These are phyloP conservation scores for Zymoseptoria pseudotritici DNA, from an alignment of 2,329 filamentous ascomycete genomes.

Conservation along the genomic window DNA sequence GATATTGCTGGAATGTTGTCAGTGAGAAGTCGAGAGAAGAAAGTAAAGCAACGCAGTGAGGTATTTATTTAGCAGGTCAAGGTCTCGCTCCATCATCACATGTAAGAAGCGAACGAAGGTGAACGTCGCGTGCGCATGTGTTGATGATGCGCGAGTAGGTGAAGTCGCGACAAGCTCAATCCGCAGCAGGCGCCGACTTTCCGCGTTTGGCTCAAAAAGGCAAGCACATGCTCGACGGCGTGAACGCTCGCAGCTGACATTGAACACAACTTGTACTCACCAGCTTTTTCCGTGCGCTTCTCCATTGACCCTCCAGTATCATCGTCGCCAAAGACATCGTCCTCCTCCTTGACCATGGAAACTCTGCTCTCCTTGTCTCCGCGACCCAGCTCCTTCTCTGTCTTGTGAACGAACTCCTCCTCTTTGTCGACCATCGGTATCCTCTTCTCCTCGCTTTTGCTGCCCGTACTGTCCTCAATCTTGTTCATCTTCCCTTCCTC, in stretches of 20 bases:
- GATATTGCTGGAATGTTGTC: neutral
- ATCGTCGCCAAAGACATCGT: neutral
- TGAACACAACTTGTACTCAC: neutral
- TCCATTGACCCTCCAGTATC: neutral
- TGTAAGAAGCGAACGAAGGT: no score
- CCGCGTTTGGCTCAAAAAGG: neutral
- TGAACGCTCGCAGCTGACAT: neutral
- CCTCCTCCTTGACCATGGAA: neutral
- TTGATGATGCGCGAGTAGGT: neutral
- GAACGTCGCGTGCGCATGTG: neutral
- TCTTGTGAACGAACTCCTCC: no score
- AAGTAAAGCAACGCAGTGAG: neutral
- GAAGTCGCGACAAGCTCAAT: neutral
- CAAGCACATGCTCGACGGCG: neutral
- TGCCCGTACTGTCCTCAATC: no score
- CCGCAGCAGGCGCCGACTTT: neutral
- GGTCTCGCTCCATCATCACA: neutral
- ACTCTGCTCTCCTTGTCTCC: neutral
- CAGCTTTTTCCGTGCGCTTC: neutral
- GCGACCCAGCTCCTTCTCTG: no score
- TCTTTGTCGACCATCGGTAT: no score
- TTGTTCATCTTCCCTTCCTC: neutral
- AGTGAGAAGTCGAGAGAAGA: neutral
- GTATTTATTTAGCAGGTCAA: neutral
- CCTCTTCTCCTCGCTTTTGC: no score